A percentile compares a stretch with the other conserved stretches of the same genome.
phyloP scores from a whole-genome alignment of 768 basidiomycete species.

The Termitomyces sp. region DNA sequence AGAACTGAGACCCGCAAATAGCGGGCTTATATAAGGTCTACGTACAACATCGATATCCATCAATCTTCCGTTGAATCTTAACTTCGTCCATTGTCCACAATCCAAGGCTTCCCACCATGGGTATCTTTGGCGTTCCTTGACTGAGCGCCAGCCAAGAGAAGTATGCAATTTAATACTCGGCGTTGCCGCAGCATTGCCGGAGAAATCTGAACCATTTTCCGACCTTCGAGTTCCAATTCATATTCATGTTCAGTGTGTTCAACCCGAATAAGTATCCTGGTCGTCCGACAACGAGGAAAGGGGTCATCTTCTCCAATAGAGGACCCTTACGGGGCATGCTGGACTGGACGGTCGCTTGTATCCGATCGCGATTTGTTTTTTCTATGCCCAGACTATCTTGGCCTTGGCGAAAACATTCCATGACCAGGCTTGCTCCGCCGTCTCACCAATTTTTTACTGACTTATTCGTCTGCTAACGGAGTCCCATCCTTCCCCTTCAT shows the following conservation, averaged over 20 bases:
- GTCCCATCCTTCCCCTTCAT: too few relatives aligned
- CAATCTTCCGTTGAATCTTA: background rate
- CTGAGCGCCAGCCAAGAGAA: background rate
- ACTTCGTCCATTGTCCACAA: background rate
- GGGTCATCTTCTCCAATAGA: background rate
- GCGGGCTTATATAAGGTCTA: too few relatives aligned
- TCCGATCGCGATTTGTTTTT: background rate
- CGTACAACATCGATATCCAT: background rate
- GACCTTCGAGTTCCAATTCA: background rate
- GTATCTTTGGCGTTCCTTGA: background rate
- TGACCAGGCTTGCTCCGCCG: background rate
- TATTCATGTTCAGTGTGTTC: background rate
- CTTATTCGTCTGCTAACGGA: background rate
- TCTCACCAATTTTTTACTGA: background rate
- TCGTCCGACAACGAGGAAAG: background rate
- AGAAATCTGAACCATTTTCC: background rate
- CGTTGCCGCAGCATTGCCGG: background rate
- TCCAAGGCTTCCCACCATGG: background rate
- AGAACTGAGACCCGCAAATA: too few relatives aligned
- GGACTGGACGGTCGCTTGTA: background rate
- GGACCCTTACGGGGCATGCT: too few relatives aligned
- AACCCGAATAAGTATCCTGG: background rate
- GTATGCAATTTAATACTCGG: background rate
- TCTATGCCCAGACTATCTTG: slow-evolving; percentile 1
- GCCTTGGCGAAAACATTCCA: background rate